Base-by-base conservation (phyloP, 352 stramenopile species). In the Phytopythium mirpurense region DNA sequence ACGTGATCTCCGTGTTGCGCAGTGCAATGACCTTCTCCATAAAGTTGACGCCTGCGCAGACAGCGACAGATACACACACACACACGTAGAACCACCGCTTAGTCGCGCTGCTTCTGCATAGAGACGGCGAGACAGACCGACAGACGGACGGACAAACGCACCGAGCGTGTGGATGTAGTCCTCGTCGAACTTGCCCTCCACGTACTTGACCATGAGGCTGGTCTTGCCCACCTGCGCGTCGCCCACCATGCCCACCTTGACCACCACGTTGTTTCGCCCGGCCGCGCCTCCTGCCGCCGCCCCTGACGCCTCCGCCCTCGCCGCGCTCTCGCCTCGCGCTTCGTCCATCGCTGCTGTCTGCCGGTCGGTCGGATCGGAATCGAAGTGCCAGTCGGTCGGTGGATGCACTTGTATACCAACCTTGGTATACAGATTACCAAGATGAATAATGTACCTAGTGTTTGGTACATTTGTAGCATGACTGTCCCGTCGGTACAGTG, bases 131-230 rank as follows among this genome's bases (percentile, higher is more conserved):
- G 29, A 32, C 29, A 32, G 44, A 34, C 18, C 18, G 23, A 40
- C 16, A 56, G 8, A 52, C 19, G 29, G 29, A 15, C 24, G 10
- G 5, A 9, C 29, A 23, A 34, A 31, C 44, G 26, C 44, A 92
- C 83, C 88, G 42, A 98, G 72, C 19, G 93, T 98, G 84, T 98
- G 92, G 68, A 97, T 97, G 68, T 98, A 98, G 59, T 97, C 90
- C 60, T 97, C 90, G 67, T 98, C 93, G 65, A 98, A 98, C 70
- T 97, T 97, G 65, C 92, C 90, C 55, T 98, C 90, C 24, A 98
- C 91, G 69, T 98, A 98, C 59, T 97, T 96, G 65, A 98, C 91
- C 93, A 98, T 98, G 59, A 98, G 83, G 51, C 90, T 97, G 21
- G 93, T 98, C 62, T 98, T 98, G 45, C 93, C 93, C 44, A 98